Conservation (phyloP, 2,329 filamentous ascomycete species). For the Pseudocercospora cruenta region DNA sequence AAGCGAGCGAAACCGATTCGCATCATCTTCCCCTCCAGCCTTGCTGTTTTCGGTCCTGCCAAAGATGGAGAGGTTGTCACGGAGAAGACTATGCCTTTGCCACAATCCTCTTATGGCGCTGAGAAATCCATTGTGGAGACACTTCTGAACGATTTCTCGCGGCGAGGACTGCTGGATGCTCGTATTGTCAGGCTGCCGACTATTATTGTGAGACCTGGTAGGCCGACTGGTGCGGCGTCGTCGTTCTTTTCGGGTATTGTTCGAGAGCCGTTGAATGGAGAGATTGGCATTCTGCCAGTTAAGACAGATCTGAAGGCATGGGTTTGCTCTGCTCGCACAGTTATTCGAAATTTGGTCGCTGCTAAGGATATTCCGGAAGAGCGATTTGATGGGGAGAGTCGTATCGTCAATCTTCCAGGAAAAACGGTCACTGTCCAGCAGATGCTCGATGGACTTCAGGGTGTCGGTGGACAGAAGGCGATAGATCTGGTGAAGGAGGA, state of each 20-base stretch:
- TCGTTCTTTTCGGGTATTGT: conserved; percentile 53
- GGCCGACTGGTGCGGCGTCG: conserved; percentile 50
- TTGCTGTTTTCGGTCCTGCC: conserved; percentile 50
- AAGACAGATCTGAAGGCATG: conserved; percentile 6
- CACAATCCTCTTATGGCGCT: conserved; percentile 46
- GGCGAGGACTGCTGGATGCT: conserved; percentile 6
- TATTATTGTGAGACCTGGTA: conserved; percentile 50
- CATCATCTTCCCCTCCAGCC: conserved; percentile 49
- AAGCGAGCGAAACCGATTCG: conserved; percentile 34
- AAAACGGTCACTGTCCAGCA: conserved; percentile 6
- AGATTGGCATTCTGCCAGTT: conserved; percentile 7
- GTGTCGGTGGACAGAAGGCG: conserved; percentile 9
- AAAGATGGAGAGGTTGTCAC: conserved; percentile 44
- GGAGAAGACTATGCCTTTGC: conserved; percentile 47
- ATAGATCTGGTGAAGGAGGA: conserved; percentile 8
- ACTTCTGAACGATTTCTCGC: conserved; percentile 11
- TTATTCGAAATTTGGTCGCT: conserved; percentile 8
- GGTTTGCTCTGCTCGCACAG: conserved; percentile 10
- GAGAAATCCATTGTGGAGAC: conserved; percentile 8
- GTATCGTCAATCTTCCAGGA: conserved; percentile 9
- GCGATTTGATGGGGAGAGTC: not conserved
- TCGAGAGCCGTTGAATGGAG: conserved; percentile 43
- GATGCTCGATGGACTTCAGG: conserved; percentile 4
- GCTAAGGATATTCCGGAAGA: conserved; percentile 13
- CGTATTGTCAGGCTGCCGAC: conserved; percentile 47